phyloP scores from a whole-genome alignment of 2,329 filamentous ascomycete genomes.

The Simplicillium sp. region DNA sequence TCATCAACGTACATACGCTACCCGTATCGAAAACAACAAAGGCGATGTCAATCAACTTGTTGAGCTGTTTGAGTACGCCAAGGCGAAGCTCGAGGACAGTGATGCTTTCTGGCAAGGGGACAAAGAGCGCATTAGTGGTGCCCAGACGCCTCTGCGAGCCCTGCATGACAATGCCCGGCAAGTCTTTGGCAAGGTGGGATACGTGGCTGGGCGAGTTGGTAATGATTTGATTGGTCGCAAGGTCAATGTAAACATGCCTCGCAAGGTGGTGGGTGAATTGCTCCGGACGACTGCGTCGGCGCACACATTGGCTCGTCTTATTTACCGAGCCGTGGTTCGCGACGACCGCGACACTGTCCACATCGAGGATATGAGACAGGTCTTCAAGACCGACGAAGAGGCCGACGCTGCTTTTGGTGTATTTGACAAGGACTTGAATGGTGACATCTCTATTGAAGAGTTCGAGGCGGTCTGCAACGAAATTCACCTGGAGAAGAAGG shows the following conservation, averaged over 20 bases:
- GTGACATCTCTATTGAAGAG: conserved; percentile 92
- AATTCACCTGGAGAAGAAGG: conserved; percentile 88
- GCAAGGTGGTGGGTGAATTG: conserved; percentile 74
- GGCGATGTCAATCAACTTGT: conserved; percentile 63
- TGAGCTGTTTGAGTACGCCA: conserved; percentile 58
- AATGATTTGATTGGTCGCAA: conserved; percentile 83
- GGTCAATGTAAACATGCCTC: conserved; percentile 64
- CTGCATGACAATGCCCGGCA: conserved; percentile 67
- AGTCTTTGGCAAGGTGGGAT: conserved; percentile 70
- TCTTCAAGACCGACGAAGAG: conserved; percentile 76
- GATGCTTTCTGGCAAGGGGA: conserved; percentile 39
- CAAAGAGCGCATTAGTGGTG: conserved; percentile 41
- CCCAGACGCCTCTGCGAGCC: conserved; percentile 64
- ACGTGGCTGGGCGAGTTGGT: conserved; percentile 76
- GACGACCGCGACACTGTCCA: conserved; percentile 67
- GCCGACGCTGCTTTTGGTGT: conserved; percentile 82
- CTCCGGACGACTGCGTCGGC: conserved; percentile 63
- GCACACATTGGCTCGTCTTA: conserved; percentile 75
- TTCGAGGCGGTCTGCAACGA: conserved; percentile 89
- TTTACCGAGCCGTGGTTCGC: conserved; percentile 79
- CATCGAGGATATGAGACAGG: conserved; percentile 66
- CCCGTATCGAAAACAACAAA: conserved; percentile 86
- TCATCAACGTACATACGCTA: conserved; percentile 81
- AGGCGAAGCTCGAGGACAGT: conserved; percentile 55
- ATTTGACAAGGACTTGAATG: conserved; percentile 95